These are phyloP conservation scores for Tetrapisispora phaffii DNA, from an alignment of 805 yeast genomes.

Conservation along the genomic window DNA sequence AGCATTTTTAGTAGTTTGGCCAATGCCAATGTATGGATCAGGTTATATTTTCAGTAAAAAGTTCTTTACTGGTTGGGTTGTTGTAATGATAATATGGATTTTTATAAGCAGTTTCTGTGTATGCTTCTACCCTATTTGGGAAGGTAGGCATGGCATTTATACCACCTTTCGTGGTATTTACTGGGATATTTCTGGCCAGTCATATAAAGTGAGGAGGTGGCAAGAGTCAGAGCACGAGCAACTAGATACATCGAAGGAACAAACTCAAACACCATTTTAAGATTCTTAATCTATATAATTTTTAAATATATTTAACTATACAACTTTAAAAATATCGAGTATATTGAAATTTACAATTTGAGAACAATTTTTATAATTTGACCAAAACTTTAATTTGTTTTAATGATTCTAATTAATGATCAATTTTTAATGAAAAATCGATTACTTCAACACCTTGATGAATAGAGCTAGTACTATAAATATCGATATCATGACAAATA, in stretches of 20 bases:
- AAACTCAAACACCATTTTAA: slow-evolving; percentile 36
- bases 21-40: slow-evolving; percentile 89
- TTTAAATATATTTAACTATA: no score
- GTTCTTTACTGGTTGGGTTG: slow-evolving; percentile 86
- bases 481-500: slow-evolving; percentile 71
- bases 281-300: neutral
- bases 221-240: slow-evolving; percentile 64
- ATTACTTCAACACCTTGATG: slow-evolving; percentile 84
- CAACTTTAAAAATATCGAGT: no score
- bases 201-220: slow-evolving; percentile 65
- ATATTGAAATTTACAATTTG: no score
- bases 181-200: slow-evolving; percentile 78
- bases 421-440: slow-evolving; percentile 66
- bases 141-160: slow-evolving; percentile 59
- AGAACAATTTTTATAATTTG: no score
- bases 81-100: slow-evolving; percentile 73
- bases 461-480: slow-evolving; percentile 81
- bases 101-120: slow-evolving; percentile 58
- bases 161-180: slow-evolving; percentile 66
- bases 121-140: slow-evolving; percentile 58
- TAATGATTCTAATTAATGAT: neutral
- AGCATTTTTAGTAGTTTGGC: slow-evolving; percentile 67
- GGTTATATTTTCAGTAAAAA: slow-evolving; percentile 62
- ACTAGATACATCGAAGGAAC: slow-evolving; percentile 63
- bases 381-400: no score